A percentile compares a stretch with the other conserved stretches of the same genome.
These are phyloP conservation scores for Coemansia sp. DNA, from an alignment of 192 early-diverging fungal genomes.

Conservation along the genomic window DNA sequence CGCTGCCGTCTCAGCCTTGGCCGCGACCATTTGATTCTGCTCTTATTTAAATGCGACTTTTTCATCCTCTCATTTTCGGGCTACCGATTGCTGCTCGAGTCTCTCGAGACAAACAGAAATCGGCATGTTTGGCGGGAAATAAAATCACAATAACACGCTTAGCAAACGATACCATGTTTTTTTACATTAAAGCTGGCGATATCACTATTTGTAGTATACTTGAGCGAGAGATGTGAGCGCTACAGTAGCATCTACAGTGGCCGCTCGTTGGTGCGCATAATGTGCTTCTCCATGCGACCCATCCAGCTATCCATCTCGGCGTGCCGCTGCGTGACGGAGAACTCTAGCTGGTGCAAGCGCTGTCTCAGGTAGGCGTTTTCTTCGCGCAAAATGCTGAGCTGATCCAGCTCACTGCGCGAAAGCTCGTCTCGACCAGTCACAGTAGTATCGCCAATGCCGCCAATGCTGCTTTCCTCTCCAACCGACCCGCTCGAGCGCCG, in stretches of 20 bases:
- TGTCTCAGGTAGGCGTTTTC: conserved; percentile 40
- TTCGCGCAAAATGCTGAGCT: conserved; percentile 33
- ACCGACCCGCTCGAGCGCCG: conserved; percentile 31
- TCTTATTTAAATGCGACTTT: not conserved
- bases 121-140: too few species aligned
- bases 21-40: not conserved
- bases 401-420: conserved; percentile 20
- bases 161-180: too few species aligned
- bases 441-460: conserved; percentile 14
- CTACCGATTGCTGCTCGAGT: too few species aligned
- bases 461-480: conserved; percentile 17
- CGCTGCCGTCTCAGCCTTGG: not conserved
- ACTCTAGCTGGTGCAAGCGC: conserved; percentile 41
- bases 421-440: conserved; percentile 28
- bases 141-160: too few species aligned
- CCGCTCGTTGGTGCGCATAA: conserved; percentile 14
- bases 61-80: not conserved
- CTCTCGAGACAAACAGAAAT: too few species aligned
- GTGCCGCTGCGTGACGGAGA: conserved; percentile 42
- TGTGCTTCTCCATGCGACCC: conserved; percentile 35
- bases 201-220: too few species aligned
- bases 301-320: conserved; percentile 49
- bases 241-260: not conserved
- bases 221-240: not conserved
- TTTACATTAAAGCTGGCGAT: too few species aligned